These are phyloP conservation scores for Arthrocladium fulminans DNA, from an alignment of 2,329 filamentous ascomycete genomes.

Conservation along the genomic window DNA sequence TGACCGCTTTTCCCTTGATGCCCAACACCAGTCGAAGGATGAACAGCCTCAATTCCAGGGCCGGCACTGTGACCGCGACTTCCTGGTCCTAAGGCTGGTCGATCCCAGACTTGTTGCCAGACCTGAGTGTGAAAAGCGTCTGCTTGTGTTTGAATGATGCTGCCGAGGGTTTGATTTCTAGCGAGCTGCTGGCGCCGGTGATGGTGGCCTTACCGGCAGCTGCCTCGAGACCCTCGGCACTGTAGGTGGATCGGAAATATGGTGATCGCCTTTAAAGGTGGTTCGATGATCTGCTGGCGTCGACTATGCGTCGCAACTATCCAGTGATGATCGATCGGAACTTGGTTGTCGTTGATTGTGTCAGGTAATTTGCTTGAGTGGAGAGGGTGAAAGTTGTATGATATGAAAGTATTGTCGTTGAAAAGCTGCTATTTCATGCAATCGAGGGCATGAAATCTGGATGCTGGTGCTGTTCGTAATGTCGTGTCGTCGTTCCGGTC, in stretches of 20 bases:
- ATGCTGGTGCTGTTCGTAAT: background rate
- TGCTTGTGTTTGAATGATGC: background rate
- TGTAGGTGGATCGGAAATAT: background rate
- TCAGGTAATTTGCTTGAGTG: background rate
- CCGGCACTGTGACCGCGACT: conserved; percentile 8
- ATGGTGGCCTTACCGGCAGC: conserved; percentile 7
- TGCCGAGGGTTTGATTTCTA: background rate
- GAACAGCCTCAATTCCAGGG: background rate
- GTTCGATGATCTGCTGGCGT: conserved; percentile 1
- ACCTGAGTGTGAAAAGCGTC: background rate
- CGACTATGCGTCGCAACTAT: conserved; percentile 6
- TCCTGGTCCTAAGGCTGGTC: background rate
- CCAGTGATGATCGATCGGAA: conserved; percentile 4
- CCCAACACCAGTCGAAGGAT: background rate
- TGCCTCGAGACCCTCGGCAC: background rate
- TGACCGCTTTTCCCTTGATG: background rate
- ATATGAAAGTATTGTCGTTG: background rate
- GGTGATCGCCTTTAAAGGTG: background rate
- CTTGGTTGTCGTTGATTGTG: background rate
- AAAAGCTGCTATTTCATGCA: no score
- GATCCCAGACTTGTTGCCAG: background rate
- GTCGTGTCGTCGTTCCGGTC: background rate
- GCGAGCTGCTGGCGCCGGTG: background rate
- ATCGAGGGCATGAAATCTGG: background rate
- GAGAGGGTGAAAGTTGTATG: background rate